These are phyloP conservation scores for Chamaecyparis obtusa DNA, from an alignment of 75 land plant genomes.

Conservation along the genomic window DNA sequence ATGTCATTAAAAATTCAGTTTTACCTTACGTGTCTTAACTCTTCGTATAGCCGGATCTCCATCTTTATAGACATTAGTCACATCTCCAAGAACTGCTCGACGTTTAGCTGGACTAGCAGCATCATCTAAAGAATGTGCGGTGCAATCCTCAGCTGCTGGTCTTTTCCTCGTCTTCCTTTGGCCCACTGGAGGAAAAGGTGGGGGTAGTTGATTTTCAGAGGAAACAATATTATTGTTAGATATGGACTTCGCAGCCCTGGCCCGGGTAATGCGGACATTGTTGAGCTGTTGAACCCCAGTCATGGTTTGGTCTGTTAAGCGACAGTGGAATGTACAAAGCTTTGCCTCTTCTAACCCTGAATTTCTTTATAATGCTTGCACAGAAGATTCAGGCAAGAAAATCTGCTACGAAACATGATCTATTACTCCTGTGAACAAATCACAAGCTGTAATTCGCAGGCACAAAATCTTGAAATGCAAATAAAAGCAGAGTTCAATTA, in stretches of 20 bases:
- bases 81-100: constrained; percentile 48
- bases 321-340: background rate
- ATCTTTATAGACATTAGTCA: constrained; percentile 13
- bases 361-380: background rate
- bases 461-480: background rate
- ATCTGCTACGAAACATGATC: background rate
- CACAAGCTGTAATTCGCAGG: background rate
- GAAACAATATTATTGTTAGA: constrained; percentile 10
- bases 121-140: background rate
- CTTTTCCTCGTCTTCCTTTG: constrained; percentile 26
- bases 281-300: background rate
- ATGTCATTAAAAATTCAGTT: background rate
- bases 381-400: background rate
- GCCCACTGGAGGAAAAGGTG: constrained; percentile 14
- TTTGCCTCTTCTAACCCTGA: background rate
- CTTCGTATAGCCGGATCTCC: background rate
- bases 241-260: constrained; percentile 34
- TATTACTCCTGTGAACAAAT: background rate
- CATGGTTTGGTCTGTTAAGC: background rate
- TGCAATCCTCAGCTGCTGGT: constrained; percentile 23
- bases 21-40: background rate
- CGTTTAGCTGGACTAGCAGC: constrained; percentile 22
- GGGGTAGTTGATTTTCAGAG: constrained; percentile 11
- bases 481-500: background rate
- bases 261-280: constrained; percentile 33